Evolutionary conservation across 441 rosid genomes (phyloP).

Genomic region (Macaranga tanarius): DNA sequence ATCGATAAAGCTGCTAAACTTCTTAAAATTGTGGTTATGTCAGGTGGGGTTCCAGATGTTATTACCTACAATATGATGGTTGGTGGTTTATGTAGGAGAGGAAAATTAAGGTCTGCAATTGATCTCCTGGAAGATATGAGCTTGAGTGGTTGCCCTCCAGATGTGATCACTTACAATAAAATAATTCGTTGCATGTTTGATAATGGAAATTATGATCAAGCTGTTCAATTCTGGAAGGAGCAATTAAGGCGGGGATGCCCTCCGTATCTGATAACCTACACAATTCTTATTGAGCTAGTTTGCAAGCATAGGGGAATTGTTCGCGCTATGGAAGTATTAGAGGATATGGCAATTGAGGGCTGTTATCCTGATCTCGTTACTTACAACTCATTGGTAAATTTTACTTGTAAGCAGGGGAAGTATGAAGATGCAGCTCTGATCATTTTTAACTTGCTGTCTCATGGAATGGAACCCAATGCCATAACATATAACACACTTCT

Average conservation of each 20-base stretch:
- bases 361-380: slow-evolving; percentile 77
- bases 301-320: slow-evolving; percentile 64
- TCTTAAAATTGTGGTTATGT: slow-evolving; percentile 67
- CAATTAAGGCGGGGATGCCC: slow-evolving; percentile 70
- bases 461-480: slow-evolving; percentile 63
- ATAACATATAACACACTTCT: slow-evolving; percentile 74
- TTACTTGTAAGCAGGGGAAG: slow-evolving; percentile 56
- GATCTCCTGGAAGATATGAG: slow-evolving; percentile 68
- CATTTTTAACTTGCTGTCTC: slow-evolving; percentile 48
- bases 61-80: slow-evolving; percentile 79
- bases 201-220: slow-evolving; percentile 49
- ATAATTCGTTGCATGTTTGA: slow-evolving; percentile 66
- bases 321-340: slow-evolving; percentile 72
- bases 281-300: slow-evolving; percentile 65
- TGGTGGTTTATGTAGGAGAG: slow-evolving; percentile 66
- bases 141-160: slow-evolving; percentile 75
- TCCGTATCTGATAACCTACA: slow-evolving; percentile 64
- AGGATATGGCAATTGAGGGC: slow-evolving; percentile 71
- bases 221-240: slow-evolving; percentile 64
- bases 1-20: slow-evolving; percentile 58
- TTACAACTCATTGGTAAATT: slow-evolving; percentile 65
- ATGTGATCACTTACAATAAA: slow-evolving; percentile 72
- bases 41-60: slow-evolving; percentile 80
- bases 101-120: slow-evolving; percentile 52
- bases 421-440: slow-evolving; percentile 57